Base-by-base conservation (phyloP, 2,329 filamentous ascomycete genomes). In the Pyrenochaeta sp. region DNA sequence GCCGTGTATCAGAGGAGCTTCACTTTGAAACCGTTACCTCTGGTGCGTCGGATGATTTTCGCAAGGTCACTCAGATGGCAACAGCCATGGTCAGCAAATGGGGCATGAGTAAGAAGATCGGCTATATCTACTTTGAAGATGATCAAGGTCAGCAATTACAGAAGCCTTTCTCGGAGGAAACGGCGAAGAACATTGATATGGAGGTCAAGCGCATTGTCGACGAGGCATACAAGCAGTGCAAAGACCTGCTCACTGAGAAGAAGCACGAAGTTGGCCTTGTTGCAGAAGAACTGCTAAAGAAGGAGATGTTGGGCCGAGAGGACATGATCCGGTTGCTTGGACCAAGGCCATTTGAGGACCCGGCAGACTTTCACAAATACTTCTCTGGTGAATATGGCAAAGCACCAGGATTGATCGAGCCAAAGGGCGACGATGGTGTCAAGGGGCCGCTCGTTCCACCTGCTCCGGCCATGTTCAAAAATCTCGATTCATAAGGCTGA, bases 81-180 rank as follows among this genome's bases (percentile, higher is more conserved):
- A 95, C 89, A 13, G 87, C 89, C 51, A 99, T 99, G 94, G 94
- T 99, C 20, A 99, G 93, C n/a, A 90, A 96, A 72, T 99, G 91
- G 87, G 94, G 94, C 58, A 99, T 99, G 94, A 95, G 89, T 27
- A 84, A 89, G 58, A 95, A 96, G 76, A 87, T 99, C 32, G 93
- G 93, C 20, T 92, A 92, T 54, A 81, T 99, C 52, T 89, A 95
- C 78, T 99, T 93, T 72, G 88, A 94, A 62, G 83, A 87, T 57
- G 88, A 89, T 68, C 81, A 90, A 64, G 82, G 88, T 53, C 88
- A 89, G 69, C 86, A 89, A 65, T 75, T 96, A 47, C 86, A 92
- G 69, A 99, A 99, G 78, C 94, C 94, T 0, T 99, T 97, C 75
- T 93, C 90, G 15, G 94, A 99, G 77, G 81, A 90, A 39, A 99